Base-by-base conservation (phyloP, 371 early-diverging fungal genomes). In the Mucor indicus region DNA sequence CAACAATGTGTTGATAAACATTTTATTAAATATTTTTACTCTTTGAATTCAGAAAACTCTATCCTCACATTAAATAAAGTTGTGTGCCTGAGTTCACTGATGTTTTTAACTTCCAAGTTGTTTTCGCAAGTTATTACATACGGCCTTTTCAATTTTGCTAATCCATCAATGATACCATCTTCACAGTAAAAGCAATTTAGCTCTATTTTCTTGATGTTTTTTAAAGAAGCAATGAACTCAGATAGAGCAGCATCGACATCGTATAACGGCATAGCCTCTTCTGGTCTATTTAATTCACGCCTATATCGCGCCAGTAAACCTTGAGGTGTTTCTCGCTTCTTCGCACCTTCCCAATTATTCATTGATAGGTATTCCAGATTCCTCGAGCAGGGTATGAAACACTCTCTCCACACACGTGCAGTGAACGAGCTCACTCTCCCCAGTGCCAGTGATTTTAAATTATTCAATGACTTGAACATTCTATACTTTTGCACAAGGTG, bases 391-490 rank as follows among this genome's bases (percentile, higher is more conserved):
- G 64, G 67, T 17, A 42, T 15, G 12, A 71, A 33, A 24, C 64
- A 64, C 20, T 56, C 51, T 3, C 51, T 44, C 67, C 67, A 67
- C 7, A 67, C 32, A 1, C 41, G 44, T 3, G 71, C 44, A 2
- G 71, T 71, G 25, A 47, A 64, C 0, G 60, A 48, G 27, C 50
- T 50, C 22, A 67, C 57, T 6, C 57, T 38, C 7, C 53, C 55
- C 12, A 67, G 31, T 5, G 50, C 21, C 1, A 71, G 44, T 0
- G 50, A 41, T 13, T 12, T 38, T 1, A 58, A 31, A 0, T 30
- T 16, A 3, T 22, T 38, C 10, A 48, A n/a, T 1, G 3, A 38
- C 4, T 35, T 13, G 4, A 58, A 27, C 25, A 47, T 24, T 0
- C n/a, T 9, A 21, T 58, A 58, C 24, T 58, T 58, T 12, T 5